phyloP scores from a whole-genome alignment of 441 rosid species.

The Croton setiger region DNA sequence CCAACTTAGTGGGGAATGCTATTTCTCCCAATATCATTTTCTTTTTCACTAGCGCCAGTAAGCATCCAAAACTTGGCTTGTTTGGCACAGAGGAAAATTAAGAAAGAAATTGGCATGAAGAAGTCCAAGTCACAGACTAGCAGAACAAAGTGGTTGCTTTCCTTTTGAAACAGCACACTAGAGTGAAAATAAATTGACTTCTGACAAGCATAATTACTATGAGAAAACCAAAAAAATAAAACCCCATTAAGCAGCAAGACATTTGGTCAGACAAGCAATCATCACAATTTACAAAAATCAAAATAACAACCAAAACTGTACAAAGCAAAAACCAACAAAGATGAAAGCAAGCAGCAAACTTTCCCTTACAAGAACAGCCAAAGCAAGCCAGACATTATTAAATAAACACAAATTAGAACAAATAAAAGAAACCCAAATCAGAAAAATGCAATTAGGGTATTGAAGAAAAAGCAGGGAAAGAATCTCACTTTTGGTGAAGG shows the following conservation, averaged over 20 bases:
- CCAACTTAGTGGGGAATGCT: too few relatives aligned
- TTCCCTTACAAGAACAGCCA: conserved; percentile 1
- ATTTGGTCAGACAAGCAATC: conserved; percentile 29
- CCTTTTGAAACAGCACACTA: background rate
- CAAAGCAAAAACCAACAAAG: background rate
- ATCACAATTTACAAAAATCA: conserved; percentile 20
- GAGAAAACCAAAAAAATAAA: background rate
- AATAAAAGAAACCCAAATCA: conserved; percentile 17
- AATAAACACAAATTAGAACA: background rate
- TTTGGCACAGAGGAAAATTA: too few relatives aligned
- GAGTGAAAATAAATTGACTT: conserved; percentile 5
- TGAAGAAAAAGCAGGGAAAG: conserved; percentile 14
- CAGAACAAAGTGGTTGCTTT: background rate
- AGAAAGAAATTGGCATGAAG: too few relatives aligned
- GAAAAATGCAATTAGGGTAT: conserved; percentile 4
- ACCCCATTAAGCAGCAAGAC: background rate
- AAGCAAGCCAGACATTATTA: background rate
- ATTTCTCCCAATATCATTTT: too few relatives aligned
- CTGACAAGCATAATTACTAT: conserved; percentile 12
- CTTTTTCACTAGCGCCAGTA: too few relatives aligned
- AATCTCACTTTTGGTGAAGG: conserved; percentile 85
- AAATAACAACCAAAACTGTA: conserved; percentile 25
- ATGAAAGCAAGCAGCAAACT: conserved; percentile 1
- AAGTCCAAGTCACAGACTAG: too few relatives aligned
- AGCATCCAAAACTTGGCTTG: too few relatives aligned